A percentile compares a stretch with the other conserved stretches of the same genome.
These are phyloP conservation scores for Scheffersomyces stipitis DNA, from an alignment of 805 yeast genomes.

Conservation along the genomic window DNA sequence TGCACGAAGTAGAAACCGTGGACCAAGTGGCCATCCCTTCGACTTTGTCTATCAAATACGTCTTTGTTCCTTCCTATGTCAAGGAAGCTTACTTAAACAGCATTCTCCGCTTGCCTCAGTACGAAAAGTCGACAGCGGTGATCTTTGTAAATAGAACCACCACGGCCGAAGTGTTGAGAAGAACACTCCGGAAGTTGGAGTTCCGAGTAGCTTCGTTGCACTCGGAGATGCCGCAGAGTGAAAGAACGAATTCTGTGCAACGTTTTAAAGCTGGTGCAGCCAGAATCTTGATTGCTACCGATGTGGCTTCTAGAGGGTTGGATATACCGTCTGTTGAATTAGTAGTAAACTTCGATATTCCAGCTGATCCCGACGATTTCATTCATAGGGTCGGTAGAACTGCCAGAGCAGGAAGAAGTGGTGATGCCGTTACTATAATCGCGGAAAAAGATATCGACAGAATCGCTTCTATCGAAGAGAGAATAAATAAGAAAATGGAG, in stretches of 20 bases:
- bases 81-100: slow-evolving; percentile 85
- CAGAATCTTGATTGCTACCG: slow-evolving; percentile 88
- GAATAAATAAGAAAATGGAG: slow-evolving; percentile 80
- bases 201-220: slow-evolving; percentile 87
- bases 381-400: slow-evolving; percentile 98
- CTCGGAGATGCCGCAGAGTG: slow-evolving; percentile 91
- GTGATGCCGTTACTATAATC: slow-evolving; percentile 79
- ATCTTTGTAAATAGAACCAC: slow-evolving; percentile 89
- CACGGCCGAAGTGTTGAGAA: slow-evolving; percentile 83
- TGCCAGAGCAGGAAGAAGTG: slow-evolving; percentile 93
- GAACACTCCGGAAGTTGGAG: slow-evolving; percentile 71
- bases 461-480: slow-evolving; percentile 80
- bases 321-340: slow-evolving; percentile 93
- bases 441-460: slow-evolving; percentile 84
- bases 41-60: slow-evolving; percentile 61
- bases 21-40: slow-evolving; percentile 81
- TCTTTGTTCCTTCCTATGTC: slow-evolving; percentile 82
- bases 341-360: slow-evolving; percentile 89
- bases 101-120: slow-evolving; percentile 61
- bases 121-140: slow-evolving; percentile 67
- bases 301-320: slow-evolving; percentile 95
- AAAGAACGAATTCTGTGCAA: slow-evolving; percentile 87
- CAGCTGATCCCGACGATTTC: slow-evolving; percentile 94
- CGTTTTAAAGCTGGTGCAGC: slow-evolving; percentile 95
- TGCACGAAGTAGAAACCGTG: slow-evolving; percentile 72